Evolutionary conservation across 1,139 yeast genomes (phyloP), one percentile per base, ranked within the genome.

Genomic region (Magnusiomyces sp.): DNA sequence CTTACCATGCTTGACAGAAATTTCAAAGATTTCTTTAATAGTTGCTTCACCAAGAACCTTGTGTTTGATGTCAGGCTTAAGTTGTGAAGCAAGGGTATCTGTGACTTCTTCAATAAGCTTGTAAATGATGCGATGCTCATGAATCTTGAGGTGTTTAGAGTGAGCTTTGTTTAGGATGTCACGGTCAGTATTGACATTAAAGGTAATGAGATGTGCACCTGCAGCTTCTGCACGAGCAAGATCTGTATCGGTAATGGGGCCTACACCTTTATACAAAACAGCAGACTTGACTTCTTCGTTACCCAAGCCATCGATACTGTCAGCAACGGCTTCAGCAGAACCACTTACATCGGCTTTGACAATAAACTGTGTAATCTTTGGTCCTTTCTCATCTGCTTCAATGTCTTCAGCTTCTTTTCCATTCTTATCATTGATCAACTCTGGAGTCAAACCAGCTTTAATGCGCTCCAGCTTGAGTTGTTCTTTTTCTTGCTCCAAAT

Each of bases 321-420:
- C 97, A 39, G 73, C 76, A 20, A 79, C 76, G 0, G 84, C 84
- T 57, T 79, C 85, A 0, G 73, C 74, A 5, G 83, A 79, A 1
- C 83, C 85, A 48, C 83, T 83, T 0, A 92, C 97, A 66, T 94
- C 99, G 0, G 95, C 84, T 62, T 87, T 88, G 46, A 94, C 73
- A 40, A 92, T 82, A 57, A 83, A 87, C 36, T 79, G 77, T 17
- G 83, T 73, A 13, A 65, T 58, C 40, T 54, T 55, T n/a, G 58
- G 59, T 9, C 72, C 70, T 19, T 62, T 57, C 1, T 61, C 62
- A 0, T 59, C 59, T 2, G 51, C 57, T 11, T 47, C 55, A n/a
- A 38, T 54, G n/a, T 51, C 62, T 10, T 56, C 58, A 36, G 59
- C 58, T 10, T 32, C 20, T 11, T 20, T 17, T 17, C 27, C 11